Evolutionary conservation across 805 yeast species (phyloP).

Genomic region (Kazachstania viticola): DNA sequence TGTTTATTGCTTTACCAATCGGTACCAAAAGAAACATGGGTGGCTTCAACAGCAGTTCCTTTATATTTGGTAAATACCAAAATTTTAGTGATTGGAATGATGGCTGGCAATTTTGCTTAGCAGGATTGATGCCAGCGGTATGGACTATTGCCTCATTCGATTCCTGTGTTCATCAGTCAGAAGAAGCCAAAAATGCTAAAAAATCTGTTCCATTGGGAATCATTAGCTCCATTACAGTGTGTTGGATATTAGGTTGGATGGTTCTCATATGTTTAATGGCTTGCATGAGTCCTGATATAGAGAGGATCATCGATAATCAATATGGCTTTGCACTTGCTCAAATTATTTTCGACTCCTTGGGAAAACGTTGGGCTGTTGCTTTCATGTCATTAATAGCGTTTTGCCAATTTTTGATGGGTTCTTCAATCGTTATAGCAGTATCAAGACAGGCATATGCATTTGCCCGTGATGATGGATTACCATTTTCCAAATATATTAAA

Average conservation of each 20-base stretch:
- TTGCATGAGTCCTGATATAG: constrained; percentile 37
- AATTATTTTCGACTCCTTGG: constrained; percentile 48
- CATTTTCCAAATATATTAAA: constrained; percentile 44
- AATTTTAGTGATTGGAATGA: constrained; percentile 44
- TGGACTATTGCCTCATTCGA: constrained; percentile 74
- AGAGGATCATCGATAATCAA: constrained; percentile 30
- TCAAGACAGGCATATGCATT: constrained; percentile 69
- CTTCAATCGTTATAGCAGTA: constrained; percentile 48
- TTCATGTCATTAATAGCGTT: constrained; percentile 47
- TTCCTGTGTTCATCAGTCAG: constrained; percentile 61
- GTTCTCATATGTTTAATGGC: constrained; percentile 44
- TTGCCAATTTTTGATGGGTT: constrained; percentile 58
- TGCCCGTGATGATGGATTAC: constrained; percentile 68
- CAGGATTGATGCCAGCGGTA: constrained; percentile 51
- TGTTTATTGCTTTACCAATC: constrained; percentile 53
- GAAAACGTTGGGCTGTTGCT: constrained; percentile 54
- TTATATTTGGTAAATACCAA: constrained; percentile 42
- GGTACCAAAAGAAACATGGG: constrained; percentile 34
- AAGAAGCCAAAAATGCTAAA: constrained; percentile 51
- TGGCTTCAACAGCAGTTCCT: constrained; percentile 37
- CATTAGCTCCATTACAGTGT: constrained; percentile 42
- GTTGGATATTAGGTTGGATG: constrained; percentile 49
- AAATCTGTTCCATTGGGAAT: constrained; percentile 57
- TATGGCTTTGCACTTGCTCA: constrained; percentile 58
- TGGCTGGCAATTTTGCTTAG: constrained; percentile 45